phyloP scores from a whole-genome alignment of 1,284 basidiomycete species.

The Fistulina hepatica region DNA sequence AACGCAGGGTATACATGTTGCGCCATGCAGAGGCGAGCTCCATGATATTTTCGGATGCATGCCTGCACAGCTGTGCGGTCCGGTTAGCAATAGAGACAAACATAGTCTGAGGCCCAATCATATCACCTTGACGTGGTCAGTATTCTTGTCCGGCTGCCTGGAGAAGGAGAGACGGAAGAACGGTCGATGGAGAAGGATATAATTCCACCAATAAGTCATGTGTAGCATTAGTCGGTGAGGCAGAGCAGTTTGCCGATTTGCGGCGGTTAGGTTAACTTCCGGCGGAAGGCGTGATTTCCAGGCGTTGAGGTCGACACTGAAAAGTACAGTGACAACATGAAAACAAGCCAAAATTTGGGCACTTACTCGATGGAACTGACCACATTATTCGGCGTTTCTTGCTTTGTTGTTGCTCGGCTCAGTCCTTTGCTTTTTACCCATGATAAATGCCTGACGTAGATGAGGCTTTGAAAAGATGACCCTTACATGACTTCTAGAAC shows the following conservation, averaged over 20 bases:
- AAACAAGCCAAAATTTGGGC: constrained; percentile 7
- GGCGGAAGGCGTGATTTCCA: constrained; percentile 48
- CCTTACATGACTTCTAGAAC: constrained; percentile 54
- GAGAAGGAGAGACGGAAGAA: constrained; percentile 42
- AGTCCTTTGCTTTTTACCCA: constrained; percentile 39
- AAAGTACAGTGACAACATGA: constrained; percentile 1
- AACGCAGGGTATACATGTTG: constrained; percentile 34
- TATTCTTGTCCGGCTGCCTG: constrained; percentile 31
- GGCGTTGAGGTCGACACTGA: constrained; percentile 44
- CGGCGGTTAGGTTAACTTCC: constrained; percentile 42
- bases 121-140: constrained; percentile 41
- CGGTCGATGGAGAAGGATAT: constrained; percentile 54
- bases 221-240: constrained; percentile 58
- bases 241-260: constrained; percentile 36
- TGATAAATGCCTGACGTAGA: constrained; percentile 15
- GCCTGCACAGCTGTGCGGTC: constrained; percentile 30
- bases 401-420: constrained; percentile 27
- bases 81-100: constrained; percentile 9
- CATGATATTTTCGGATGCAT: constrained; percentile 37
- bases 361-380: constrained; percentile 46
- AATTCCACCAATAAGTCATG: constrained; percentile 51
- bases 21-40: constrained; percentile 34
- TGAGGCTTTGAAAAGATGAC: neutral
- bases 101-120: constrained; percentile 6
- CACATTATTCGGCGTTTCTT: constrained; percentile 32